Conservation (phyloP, 2,329 filamentous ascomycete species). For the Neobulgaria alba region DNA sequence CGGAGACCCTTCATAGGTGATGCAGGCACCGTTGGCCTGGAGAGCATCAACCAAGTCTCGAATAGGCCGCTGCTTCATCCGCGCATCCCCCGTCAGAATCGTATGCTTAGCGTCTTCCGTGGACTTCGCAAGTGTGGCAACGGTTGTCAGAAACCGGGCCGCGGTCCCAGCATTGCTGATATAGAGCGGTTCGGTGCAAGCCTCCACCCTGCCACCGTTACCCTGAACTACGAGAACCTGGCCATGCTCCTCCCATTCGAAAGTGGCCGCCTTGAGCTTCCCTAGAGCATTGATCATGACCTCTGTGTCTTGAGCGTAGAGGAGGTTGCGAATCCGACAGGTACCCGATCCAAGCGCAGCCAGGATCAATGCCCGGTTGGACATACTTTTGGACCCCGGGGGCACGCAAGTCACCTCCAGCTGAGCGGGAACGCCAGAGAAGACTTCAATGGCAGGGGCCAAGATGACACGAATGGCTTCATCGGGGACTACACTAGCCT, state of each 20-base stretch:
- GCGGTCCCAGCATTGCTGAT: slow-evolving; percentile 95
- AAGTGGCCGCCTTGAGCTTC: slow-evolving; percentile 76
- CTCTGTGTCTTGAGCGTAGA: slow-evolving; percentile 95
- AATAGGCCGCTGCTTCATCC: slow-evolving; percentile 95
- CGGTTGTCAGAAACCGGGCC: slow-evolving; percentile 88
- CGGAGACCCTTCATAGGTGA: slow-evolving; percentile 77
- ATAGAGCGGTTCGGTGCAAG: slow-evolving; percentile 71
- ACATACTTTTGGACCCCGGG: slow-evolving; percentile 95
- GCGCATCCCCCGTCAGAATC: slow-evolving; percentile 81
- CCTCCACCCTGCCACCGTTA: slow-evolving; percentile 73
- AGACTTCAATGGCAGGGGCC: slow-evolving; percentile 67
- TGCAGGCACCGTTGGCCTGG: slow-evolving; percentile 72
- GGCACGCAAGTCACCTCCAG: slow-evolving; percentile 71
- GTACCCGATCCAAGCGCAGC: slow-evolving; percentile 84
- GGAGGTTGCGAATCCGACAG: slow-evolving; percentile 81
- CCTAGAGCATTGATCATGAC: slow-evolving; percentile 93
- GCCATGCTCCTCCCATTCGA: slow-evolving; percentile 91
- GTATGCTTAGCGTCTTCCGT: slow-evolving; percentile 53
- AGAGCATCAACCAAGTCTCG: slow-evolving; percentile 88
- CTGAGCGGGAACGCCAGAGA: slow-evolving; percentile 57
- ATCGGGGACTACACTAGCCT: slow-evolving; percentile 84
- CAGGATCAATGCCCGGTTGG: slow-evolving; percentile 88
- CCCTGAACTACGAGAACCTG: slow-evolving; percentile 85
- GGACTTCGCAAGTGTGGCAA: slow-evolving; percentile 73
- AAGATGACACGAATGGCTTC: slow-evolving; percentile 74